Conservation (phyloP, 2,329 filamentous ascomycete genomes). For the Grosmannia huntii region DNA sequence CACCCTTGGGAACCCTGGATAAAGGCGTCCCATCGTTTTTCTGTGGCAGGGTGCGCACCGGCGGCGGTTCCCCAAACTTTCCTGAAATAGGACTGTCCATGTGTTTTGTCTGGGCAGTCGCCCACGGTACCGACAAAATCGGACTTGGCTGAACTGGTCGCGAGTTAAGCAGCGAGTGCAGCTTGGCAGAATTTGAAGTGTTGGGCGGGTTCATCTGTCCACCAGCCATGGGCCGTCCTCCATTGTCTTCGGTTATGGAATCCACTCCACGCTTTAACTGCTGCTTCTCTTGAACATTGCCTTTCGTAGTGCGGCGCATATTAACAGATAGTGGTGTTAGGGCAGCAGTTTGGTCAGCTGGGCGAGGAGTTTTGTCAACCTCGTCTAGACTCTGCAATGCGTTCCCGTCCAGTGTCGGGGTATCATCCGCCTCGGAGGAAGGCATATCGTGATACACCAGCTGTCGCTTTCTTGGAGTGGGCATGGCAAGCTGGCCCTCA, state of each 20-base stretch:
- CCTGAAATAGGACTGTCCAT: slow-evolving; percentile 2
- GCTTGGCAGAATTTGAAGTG: neutral
- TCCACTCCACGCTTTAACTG: slow-evolving; percentile 7
- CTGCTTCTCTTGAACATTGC: neutral
- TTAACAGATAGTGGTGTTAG: slow-evolving; percentile 8
- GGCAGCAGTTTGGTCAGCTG: neutral
- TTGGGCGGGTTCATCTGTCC: neutral
- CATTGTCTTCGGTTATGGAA: slow-evolving; percentile 2
- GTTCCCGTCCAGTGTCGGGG: neutral
- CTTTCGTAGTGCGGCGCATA: neutral
- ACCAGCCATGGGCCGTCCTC: neutral
- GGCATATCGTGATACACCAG: neutral
- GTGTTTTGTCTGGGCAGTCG: neutral
- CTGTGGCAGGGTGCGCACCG: slow-evolving; percentile 2
- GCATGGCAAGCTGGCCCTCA: slow-evolving; percentile 27
- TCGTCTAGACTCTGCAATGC: neutral
- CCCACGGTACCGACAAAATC: neutral
- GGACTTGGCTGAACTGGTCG: slow-evolving; percentile 9
- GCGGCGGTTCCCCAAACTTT: slow-evolving; percentile 7
- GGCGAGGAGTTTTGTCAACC: neutral
- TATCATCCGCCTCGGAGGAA: neutral
- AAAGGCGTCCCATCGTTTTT: neutral
- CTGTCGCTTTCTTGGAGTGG: slow-evolving; percentile 28
- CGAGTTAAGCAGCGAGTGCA: slow-evolving; percentile 8
- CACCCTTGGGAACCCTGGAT: neutral